Evolutionary conservation across 352 stramenopile species (phyloP), one percentile per base, ranked within the genome.

Genomic region (Pythium grandisporangium): DNA sequence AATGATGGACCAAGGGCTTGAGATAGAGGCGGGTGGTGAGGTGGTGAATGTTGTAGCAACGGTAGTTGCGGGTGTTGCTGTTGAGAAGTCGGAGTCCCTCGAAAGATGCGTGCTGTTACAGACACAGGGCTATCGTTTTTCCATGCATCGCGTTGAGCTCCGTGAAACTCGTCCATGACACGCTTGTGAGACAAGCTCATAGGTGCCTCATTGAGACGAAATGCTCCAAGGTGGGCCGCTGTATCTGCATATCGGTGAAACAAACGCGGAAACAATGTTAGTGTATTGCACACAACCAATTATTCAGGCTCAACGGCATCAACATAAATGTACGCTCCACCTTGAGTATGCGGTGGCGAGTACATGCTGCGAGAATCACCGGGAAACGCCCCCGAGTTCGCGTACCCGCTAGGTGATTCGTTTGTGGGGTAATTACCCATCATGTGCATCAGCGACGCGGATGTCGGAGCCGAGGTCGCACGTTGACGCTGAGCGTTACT

Each of bases 21-120:
- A n/a, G n/a, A n/a, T n/a, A n/a, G n/a, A 2, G 33, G 33, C 33
- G 13, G 11, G 19, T 38, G 13, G 33, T 38, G 19, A 38, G 33
- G 19, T 38, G 33, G 33, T 20, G 32, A 6, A 70, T 63, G 24
- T 30, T 58, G 20, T 44, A 47, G 44, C 56, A 45, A n/a, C 30
- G 29, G 43, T 63, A 51, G 61, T 20, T 73, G 51, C 6, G 48
- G 55, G 21, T 53, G 61, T 12, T 57, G 69, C 16, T 51, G 45
- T 36, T 70, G 61, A 5, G 55, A 52, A 22, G 56, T 35, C 22
- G 54, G 48, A 5, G 53, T 60, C 5, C 45, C 45, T 32, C 51
- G 37, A 27, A 60, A 60, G 14, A 60, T 60, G 7, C 51, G 51
- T 22, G 51, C 40, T 4, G 51, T 60, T 1, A 60, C 51, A 1